Evolutionary conservation across 345 rosid genomes (phyloP).

Genomic region (Heritiera fomes): DNA sequence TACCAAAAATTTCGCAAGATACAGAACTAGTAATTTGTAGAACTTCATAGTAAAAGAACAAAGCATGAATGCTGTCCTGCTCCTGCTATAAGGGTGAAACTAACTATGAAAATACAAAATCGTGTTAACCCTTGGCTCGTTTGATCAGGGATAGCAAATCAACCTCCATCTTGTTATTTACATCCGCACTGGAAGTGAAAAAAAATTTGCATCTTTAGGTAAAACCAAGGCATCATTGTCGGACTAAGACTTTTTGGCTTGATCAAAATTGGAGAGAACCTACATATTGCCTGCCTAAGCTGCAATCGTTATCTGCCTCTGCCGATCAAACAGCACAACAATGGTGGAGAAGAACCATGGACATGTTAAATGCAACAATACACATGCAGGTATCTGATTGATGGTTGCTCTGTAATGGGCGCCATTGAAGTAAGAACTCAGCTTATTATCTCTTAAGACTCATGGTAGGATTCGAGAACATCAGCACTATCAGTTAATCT

Average conservation of each 20-base stretch:
- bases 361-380: slow-evolving; percentile 13
- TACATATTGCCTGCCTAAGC: background rate
- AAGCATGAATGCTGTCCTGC: slow-evolving; percentile 2
- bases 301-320: slow-evolving; percentile 21
- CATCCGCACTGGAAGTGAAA: background rate
- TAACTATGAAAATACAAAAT: slow-evolving; percentile 10
- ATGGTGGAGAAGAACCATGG: background rate
- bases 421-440: no score
- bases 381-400: background rate
- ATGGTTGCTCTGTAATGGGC: slow-evolving; percentile 17
- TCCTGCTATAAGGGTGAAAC: background rate
- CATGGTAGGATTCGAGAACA: slow-evolving; percentile 11
- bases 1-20: background rate
- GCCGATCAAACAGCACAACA: slow-evolving; percentile 8
- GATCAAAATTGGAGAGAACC: slow-evolving; percentile 34
- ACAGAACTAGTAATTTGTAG: background rate
- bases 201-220: slow-evolving; percentile 2
- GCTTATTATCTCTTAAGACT: slow-evolving; percentile 24
- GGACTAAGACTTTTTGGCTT: slow-evolving; percentile 14
- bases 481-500: slow-evolving; percentile 29
- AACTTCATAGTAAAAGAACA: background rate
- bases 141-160: background rate
- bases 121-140: no score
- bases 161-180: slow-evolving; percentile 4
- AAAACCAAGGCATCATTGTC: slow-evolving; percentile 1